Evolutionary conservation across 2,329 filamentous ascomycete species (phyloP), one percentile per base, ranked within the genome.

Genomic region (Xylaria arbuscula): DNA sequence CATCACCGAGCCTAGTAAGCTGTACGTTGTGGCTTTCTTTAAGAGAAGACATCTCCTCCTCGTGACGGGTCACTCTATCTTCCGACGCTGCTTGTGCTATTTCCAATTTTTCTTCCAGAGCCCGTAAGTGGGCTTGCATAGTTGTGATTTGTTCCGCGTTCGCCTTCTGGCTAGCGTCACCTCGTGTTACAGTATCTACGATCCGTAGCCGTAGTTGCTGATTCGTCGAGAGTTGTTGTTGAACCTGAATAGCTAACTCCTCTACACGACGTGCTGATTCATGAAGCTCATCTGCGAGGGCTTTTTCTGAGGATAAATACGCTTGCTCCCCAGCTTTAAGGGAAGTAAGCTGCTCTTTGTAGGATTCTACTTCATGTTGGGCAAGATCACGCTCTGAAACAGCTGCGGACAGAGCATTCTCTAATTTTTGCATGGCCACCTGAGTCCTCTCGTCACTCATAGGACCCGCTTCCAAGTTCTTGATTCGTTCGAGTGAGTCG

Each of bases 31-130:
- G 90, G 67, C 89, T 92, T 64, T 97, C 93, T 72, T 91, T 90
- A 63, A 98, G 83, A 24, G 87, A 84, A 19, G 88, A 83, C 45
- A 97, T 87, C 80, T 98, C 94, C 45, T 96, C 93, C 79, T 98
- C 96, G 76, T 98, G 94, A 57, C 89, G 90, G 51, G 88, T 83
- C 66, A 98, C 89, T 47, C 90, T 90, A 57, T 95, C 94, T 78
- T 99, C 96, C 0, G 93, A 95, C 22, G 92, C 88, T 65, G 93
- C 90, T 79, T 98, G 95, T 1, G 95, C 93, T 22, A 88, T 82
- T 62, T 97, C 86, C 24, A 99, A 88, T 74, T 91, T 89, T 69
- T 98, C 94, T 78, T 98, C 96, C 59, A 98, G 88, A 17, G 84
- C 81, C 75, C 92, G 93, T 65, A 99, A 90, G 66, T 90, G 91